phyloP scores from a whole-genome alignment of 352 stramenopile species.

The Globisporangium solare region DNA sequence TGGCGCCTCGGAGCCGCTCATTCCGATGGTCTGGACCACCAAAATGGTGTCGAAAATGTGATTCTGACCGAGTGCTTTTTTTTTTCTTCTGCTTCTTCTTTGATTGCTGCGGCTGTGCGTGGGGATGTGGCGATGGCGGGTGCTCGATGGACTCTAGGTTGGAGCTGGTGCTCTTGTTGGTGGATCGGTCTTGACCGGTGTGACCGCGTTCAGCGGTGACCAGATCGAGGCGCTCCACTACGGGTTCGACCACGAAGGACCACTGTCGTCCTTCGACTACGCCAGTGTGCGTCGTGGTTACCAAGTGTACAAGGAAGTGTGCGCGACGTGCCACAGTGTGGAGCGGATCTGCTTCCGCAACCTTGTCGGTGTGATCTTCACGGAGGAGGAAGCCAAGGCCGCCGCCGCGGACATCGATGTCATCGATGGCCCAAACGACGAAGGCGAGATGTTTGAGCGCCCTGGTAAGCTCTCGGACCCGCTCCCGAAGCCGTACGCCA shows the following conservation, averaged over 20 bases:
- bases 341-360: constrained; percentile 98
- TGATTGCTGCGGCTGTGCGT: constrained; percentile 11
- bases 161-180: constrained; percentile 62
- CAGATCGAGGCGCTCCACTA: constrained; percentile 86
- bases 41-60: constrained; percentile 26
- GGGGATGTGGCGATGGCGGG: neutral
- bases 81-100: constrained; percentile 16
- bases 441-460: constrained; percentile 99
- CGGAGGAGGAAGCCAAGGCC: constrained; percentile 88
- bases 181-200: constrained; percentile 73
- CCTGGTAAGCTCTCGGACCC: constrained; percentile 96
- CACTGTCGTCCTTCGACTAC: constrained; percentile 88
- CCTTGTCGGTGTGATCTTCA: constrained; percentile 96
- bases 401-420: constrained; percentile 95
- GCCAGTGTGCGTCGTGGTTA: constrained; percentile 95
- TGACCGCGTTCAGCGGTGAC: constrained; percentile 81
- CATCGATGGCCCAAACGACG: constrained; percentile 95
- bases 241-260: constrained; percentile 85
- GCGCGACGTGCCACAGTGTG: constrained; percentile 96
- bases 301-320: constrained; percentile 99
- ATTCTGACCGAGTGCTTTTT: constrained; percentile 10
- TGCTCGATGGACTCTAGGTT: constrained; percentile 26
- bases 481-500: constrained; percentile 95
- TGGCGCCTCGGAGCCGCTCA: neutral
- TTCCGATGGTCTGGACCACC: constrained; percentile 47